Evolutionary conservation across 2,329 filamentous ascomycete species (phyloP).

Genomic region (Mollisia scopiformis): DNA sequence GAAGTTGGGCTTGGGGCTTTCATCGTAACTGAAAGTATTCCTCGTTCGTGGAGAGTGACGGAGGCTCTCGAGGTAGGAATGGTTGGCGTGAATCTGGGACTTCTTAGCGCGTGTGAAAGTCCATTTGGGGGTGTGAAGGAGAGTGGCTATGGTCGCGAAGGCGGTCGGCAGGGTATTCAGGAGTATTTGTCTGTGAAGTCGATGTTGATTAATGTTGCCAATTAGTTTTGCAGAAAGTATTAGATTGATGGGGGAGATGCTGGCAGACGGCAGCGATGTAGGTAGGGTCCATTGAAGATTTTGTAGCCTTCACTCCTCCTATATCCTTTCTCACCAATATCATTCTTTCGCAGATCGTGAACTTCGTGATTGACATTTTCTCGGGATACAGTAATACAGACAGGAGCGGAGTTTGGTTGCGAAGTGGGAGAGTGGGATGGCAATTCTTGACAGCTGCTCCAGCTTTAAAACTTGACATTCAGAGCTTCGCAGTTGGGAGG

Average conservation of each 20-base stretch:
- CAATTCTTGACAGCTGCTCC: too few relatives aligned
- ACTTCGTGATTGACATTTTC: too few relatives aligned
- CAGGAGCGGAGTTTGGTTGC: too few relatives aligned
- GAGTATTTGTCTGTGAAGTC: slow-evolving; percentile 76
- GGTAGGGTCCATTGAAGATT: too few relatives aligned
- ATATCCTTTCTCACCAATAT: too few relatives aligned
- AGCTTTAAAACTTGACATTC: too few relatives aligned
- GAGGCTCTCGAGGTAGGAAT: slow-evolving; percentile 54
- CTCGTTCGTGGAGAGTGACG: slow-evolving; percentile 36
- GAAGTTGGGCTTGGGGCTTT: slow-evolving; percentile 58
- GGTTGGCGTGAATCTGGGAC: slow-evolving; percentile 26
- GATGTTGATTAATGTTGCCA: slow-evolving; percentile 22
- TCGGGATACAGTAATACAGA: too few relatives aligned
- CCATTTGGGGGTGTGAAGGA: slow-evolving; percentile 82
- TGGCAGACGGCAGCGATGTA: too few relatives aligned
- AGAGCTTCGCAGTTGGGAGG: too few relatives aligned
- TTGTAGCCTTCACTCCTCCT: too few relatives aligned
- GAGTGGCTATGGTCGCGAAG: slow-evolving; percentile 80
- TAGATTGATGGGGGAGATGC: background rate
- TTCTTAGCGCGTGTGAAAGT: slow-evolving; percentile 22
- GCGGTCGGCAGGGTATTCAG: slow-evolving; percentile 74
- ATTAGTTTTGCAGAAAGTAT: background rate
- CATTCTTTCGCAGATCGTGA: too few relatives aligned
- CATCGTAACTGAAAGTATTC: slow-evolving; percentile 54
- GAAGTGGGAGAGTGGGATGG: too few relatives aligned